Percentiles rank a stretch among this genome's conserved stretches.
Conservation (phyloP, 2,329 filamentous ascomycete species). For the Trematosphaeria pertusa region DNA sequence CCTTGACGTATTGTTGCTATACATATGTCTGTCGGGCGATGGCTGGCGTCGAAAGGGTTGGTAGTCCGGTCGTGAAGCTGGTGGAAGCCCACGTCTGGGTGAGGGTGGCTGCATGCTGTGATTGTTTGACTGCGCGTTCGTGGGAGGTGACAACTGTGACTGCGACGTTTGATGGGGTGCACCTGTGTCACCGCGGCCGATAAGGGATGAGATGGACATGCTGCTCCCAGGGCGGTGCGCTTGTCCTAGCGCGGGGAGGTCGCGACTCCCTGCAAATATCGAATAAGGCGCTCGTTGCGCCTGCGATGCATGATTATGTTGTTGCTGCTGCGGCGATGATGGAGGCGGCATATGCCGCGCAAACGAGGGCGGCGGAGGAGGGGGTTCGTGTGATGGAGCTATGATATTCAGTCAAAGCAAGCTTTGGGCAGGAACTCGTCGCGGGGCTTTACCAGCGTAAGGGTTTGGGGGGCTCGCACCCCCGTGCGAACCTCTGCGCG, state of each 20-base stretch:
- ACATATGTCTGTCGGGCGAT: constrained; percentile 47
- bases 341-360: constrained; percentile 57
- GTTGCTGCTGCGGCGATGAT: constrained; percentile 54
- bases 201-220: constrained; percentile 78
- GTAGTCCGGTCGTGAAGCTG: constrained; percentile 43
- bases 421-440: constrained; percentile 14
- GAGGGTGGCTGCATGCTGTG: constrained; percentile 58
- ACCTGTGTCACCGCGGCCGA: constrained; percentile 62
- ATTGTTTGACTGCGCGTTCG: constrained; percentile 45
- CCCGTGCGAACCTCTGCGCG: constrained; percentile 53
- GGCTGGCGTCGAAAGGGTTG: constrained; percentile 44
- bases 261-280: constrained; percentile 58
- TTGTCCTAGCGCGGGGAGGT: constrained; percentile 60
- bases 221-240: constrained; percentile 65
- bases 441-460: constrained; percentile 42
- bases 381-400: constrained; percentile 46
- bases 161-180: constrained; percentile 49
- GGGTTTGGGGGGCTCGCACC: constrained; percentile 43
- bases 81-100: constrained; percentile 44
- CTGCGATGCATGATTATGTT: constrained; percentile 44
- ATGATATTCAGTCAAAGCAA: constrained; percentile 33
- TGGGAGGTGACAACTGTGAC: constrained; percentile 56
- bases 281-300: constrained; percentile 54
- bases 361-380: constrained; percentile 52
- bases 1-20: constrained; percentile 32